Conservation (phyloP, 495 filamentous ascomycete genomes). For the Tuber borchii region DNA sequence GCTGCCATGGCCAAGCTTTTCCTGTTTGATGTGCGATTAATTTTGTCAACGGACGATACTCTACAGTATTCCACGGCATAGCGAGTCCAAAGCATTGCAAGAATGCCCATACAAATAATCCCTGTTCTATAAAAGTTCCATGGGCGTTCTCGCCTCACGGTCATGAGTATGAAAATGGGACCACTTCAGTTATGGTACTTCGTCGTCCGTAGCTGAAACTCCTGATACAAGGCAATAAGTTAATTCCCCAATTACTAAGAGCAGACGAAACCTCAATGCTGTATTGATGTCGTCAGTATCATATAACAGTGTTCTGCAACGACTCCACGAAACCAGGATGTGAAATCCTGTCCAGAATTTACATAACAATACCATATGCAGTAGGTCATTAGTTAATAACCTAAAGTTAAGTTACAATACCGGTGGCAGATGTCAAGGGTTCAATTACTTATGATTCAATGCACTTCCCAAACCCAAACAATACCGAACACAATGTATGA, state of each 20-base stretch:
- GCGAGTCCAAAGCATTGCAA: too few relatives aligned
- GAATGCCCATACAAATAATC: too few relatives aligned
- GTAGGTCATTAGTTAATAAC: not conserved
- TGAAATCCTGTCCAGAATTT: not conserved
- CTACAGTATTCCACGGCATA: too few relatives aligned
- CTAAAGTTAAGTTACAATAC: not conserved
- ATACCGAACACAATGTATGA: not conserved
- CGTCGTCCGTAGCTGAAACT: not conserved
- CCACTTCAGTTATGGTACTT: not conserved
- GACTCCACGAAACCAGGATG: not conserved
- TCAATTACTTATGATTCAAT: not conserved
- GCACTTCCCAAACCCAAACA: not conserved
- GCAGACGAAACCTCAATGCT: not conserved
- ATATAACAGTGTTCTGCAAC: not conserved
- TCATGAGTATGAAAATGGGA: not conserved
- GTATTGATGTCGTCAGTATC: not conserved
- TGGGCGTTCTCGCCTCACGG: too few relatives aligned
- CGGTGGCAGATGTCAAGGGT: not conserved
- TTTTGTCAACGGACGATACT: too few relatives aligned
- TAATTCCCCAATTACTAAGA: not conserved
- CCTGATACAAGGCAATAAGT: not conserved
- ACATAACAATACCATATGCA: constrained; percentile 2
- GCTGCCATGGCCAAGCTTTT: too few relatives aligned
- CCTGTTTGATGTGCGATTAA: too few relatives aligned
- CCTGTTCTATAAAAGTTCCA: too few relatives aligned